Evolutionary conservation across 1,284 basidiomycete genomes (phyloP).

Genomic region (Bondarzewia mesenterica): DNA sequence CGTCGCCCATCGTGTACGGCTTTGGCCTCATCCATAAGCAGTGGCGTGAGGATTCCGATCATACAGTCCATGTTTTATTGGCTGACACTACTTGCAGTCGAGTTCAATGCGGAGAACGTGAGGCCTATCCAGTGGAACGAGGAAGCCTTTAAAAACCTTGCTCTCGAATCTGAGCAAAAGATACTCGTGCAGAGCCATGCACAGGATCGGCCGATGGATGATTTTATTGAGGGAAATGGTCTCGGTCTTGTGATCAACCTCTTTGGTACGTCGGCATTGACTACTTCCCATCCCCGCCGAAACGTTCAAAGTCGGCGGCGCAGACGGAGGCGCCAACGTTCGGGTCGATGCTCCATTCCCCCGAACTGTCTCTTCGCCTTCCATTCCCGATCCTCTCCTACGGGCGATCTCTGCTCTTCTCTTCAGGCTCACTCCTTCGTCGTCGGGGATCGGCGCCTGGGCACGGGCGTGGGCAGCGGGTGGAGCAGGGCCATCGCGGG

Average conservation of each 20-base stretch:
- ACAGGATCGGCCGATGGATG: conserved; percentile 17
- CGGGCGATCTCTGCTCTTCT: conserved; percentile 11
- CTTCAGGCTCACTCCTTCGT: conserved; percentile 17
- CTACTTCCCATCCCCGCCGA: neutral
- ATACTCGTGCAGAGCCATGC: conserved; percentile 21
- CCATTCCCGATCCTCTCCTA: conserved; percentile 20
- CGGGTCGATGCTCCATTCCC: conserved; percentile 14
- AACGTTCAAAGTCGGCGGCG: neutral
- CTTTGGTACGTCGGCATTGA: conserved; percentile 16
- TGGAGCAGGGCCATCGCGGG: conserved; percentile 9
- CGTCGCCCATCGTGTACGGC: too few relatives aligned
- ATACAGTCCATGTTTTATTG: conserved; percentile 11
- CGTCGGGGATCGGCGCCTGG: conserved; percentile 24
- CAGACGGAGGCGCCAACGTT: conserved; percentile 9
- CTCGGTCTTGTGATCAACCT: conserved; percentile 22
- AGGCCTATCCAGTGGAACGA: conserved; percentile 22
- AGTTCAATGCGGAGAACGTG: conserved; percentile 21
- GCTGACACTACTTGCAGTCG: conserved; percentile 13
- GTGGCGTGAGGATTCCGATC: conserved; percentile 12
- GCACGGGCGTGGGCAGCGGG: conserved; percentile 24
- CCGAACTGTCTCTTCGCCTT: conserved; percentile 29
- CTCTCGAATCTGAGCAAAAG: conserved; percentile 22
- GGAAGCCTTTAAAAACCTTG: conserved; percentile 21
- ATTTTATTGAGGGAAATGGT: conserved; percentile 24
- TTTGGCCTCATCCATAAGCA: too few relatives aligned